Base-by-base conservation (phyloP, 805 yeast species). In the Kuraishia molischiana region DNA sequence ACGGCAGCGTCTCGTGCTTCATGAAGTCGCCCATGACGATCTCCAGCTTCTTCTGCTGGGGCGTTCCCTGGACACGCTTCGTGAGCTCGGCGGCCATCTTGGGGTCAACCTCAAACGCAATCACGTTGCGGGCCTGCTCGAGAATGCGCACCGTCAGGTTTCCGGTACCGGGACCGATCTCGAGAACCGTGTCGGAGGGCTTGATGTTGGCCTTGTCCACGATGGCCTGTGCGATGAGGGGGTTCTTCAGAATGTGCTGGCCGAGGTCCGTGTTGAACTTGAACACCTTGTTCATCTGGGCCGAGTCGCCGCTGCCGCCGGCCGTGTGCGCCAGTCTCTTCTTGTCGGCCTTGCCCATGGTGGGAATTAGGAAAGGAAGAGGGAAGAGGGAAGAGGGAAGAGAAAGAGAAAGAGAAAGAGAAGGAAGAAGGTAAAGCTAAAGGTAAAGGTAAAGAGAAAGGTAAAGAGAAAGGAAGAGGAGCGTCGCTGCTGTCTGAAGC, bases 81-180 rank as follows among this genome's bases (percentile, higher is more conserved):
- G 97, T 86, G 51, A 92, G 69, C 61, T 92, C 98, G 0, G 97
- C 97, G 2, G 97, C 98, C 98, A 92, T 92, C 64, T 97, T 71
- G n/a, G 98, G 98, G 63, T 92, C 98, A 86, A 89, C 89, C 64
- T 92, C 98, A 38, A 85, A 92, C 0, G 97, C 98, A 35, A 85
- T 74, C n/a, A 90, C 97, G 50, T 85, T 87, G 40, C 85, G 71
- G 0, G 97, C 97, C 58, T 87, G 82, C 50, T 90, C 97, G 39
- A 92, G 61, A 28, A 92, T 92, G 44, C 94, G 71, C 28, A 90
- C 95, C 0, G 98, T 92, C 62, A 92, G 69, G 53, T 92, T 92
- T 66, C 98, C 98, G 0, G 98, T 92, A 76, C 98, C 98, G 3
- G 98, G 98, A 51, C 98, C 98, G 37, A 92, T 95, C 65, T 92